phyloP scores from a whole-genome alignment of 2,329 filamentous ascomycete species.

The Penicillium nordicum region DNA sequence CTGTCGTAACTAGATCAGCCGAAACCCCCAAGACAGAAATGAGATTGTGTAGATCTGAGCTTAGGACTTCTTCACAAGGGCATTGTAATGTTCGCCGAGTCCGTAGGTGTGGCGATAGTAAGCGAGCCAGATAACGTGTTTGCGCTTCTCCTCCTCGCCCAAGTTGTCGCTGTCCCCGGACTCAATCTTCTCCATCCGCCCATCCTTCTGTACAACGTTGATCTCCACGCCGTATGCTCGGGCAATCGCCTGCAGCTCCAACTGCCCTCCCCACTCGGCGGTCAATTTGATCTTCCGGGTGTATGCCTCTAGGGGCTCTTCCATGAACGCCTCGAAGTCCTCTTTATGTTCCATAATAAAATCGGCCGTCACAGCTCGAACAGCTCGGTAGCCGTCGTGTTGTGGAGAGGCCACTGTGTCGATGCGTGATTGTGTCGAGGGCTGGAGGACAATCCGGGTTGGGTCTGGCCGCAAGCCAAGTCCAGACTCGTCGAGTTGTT shows the following conservation, averaged over 20 bases:
- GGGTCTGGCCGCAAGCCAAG: slow-evolving; percentile 39
- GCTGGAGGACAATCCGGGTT: slow-evolving; percentile 31
- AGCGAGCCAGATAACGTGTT: slow-evolving; percentile 76
- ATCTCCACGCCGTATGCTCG: slow-evolving; percentile 76
- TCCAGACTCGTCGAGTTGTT: slow-evolving; percentile 63
- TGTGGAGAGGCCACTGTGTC: slow-evolving; percentile 36
- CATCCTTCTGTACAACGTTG: slow-evolving; percentile 77
- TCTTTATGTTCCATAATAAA: slow-evolving; percentile 73
- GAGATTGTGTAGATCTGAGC: not conserved
- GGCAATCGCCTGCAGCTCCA: slow-evolving; percentile 83
- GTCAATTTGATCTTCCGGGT: slow-evolving; percentile 75
- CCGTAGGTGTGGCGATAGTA: slow-evolving; percentile 95
- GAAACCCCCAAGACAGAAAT: not conserved
- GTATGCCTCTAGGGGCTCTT: slow-evolving; percentile 73
- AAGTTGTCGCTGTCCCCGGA: slow-evolving; percentile 44
- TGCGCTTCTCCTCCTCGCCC: slow-evolving; percentile 44
- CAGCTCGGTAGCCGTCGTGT: slow-evolving; percentile 58
- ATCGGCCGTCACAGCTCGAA: slow-evolving; percentile 68
- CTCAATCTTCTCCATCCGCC: slow-evolving; percentile 71
- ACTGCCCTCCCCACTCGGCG: slow-evolving; percentile 92
- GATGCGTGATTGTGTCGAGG: slow-evolving; percentile 30
- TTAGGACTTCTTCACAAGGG: slow-evolving; percentile 55
- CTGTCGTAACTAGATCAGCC: slow-evolving; percentile 27
- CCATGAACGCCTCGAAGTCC: slow-evolving; percentile 83
- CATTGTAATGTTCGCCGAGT: slow-evolving; percentile 96